Conservation (phyloP, 805 yeast genomes). For the Sugiyamaella valdiviana region DNA sequence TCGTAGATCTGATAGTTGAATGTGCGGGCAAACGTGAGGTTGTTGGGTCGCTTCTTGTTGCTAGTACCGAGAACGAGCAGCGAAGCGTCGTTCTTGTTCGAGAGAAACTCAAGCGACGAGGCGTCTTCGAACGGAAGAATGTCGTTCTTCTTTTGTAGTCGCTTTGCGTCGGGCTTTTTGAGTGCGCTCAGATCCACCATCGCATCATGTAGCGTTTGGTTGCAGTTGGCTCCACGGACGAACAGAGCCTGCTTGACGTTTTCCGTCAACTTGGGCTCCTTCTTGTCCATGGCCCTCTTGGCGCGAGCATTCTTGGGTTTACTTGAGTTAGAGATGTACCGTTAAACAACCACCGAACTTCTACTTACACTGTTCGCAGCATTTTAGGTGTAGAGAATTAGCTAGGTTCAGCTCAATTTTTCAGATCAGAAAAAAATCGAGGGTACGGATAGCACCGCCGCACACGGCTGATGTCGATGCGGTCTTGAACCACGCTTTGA, state of each 20-base stretch:
- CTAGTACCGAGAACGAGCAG: constrained; percentile 69
- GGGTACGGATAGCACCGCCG: background rate
- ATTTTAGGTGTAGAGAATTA: constrained; percentile 15
- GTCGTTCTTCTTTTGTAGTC: constrained; percentile 84
- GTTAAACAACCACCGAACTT: constrained; percentile 29
- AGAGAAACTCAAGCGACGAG: constrained; percentile 75
- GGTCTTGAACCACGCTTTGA: background rate
- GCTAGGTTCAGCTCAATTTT: background rate
- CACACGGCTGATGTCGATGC: background rate
- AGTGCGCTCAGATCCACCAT: constrained; percentile 83
- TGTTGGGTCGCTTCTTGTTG: constrained; percentile 90
- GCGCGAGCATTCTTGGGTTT: constrained; percentile 94
- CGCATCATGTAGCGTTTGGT: constrained; percentile 75
- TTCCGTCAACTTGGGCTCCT: constrained; percentile 82
- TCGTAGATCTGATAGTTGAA: constrained; percentile 88
- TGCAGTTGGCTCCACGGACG: constrained; percentile 81
- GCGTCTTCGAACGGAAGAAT: constrained; percentile 91
- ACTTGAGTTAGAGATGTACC: constrained; percentile 29
- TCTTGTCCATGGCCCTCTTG: constrained; percentile 86
- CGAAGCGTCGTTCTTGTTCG: constrained; percentile 91
- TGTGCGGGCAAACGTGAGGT: constrained; percentile 79
- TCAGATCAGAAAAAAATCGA: background rate
- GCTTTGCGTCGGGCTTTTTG: constrained; percentile 84
- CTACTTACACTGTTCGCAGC: constrained; percentile 36
- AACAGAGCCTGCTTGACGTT: constrained; percentile 86